These are phyloP conservation scores for Silene coronaria DNA, from an alignment of 179 eudicot species.

Conservation along the genomic window DNA sequence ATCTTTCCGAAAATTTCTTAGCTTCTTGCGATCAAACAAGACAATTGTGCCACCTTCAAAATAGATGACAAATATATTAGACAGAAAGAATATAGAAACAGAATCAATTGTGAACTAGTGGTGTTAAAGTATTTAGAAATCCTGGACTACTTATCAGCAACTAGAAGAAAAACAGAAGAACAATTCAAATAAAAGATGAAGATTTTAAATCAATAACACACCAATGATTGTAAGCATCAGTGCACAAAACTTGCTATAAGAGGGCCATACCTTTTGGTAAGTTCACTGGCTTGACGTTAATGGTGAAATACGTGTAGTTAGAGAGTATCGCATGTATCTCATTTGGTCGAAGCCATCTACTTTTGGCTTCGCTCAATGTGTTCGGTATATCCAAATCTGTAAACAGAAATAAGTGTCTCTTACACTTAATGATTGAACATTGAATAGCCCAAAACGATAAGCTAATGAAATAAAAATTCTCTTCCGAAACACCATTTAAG, in stretches of 20 bases:
- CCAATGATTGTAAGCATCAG: not conserved
- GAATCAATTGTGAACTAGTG: not conserved
- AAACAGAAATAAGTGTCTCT: conserved; percentile 19
- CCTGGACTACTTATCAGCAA: not conserved
- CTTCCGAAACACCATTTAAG: not conserved
- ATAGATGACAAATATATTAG: not conserved
- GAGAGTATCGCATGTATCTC: conserved; percentile 89
- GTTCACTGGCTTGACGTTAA: conserved; percentile 75
- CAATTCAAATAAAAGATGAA: not conserved
- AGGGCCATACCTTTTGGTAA: conserved; percentile 53
- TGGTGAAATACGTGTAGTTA: conserved; percentile 54
- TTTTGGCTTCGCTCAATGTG: conserved; percentile 67
- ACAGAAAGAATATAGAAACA: not conserved
- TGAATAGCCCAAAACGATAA: not conserved
- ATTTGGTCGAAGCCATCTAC: conserved; percentile 94
- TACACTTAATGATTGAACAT: not conserved
- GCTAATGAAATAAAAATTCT: not conserved
- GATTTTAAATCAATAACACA: not conserved
- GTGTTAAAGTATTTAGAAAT: not conserved
- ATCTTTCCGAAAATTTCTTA: conserved; percentile 84
- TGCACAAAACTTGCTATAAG: not conserved
- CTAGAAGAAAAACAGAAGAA: not conserved
- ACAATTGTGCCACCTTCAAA: conserved; percentile 66
- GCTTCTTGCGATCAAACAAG: conserved; percentile 88
- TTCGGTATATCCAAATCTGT: conserved; percentile 76